These are phyloP conservation scores for Saccharomycopsis olivae DNA, from an alignment of 805 yeast genomes.

Conservation along the genomic window DNA sequence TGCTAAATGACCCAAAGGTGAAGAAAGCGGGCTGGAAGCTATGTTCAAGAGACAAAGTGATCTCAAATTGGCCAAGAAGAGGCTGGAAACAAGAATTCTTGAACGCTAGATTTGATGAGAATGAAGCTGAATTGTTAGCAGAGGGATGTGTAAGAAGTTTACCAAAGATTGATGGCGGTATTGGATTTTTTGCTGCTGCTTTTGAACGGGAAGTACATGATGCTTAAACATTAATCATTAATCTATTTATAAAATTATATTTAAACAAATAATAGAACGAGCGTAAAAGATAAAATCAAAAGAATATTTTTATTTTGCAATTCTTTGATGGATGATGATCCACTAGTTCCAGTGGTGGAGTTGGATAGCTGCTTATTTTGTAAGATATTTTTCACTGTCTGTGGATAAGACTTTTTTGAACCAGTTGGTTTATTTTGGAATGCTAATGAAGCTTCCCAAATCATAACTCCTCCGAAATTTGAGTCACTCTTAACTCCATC, in stretches of 20 bases:
- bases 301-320: neutral
- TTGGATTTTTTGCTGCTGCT: slow-evolving; percentile 94
- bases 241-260: too few species aligned
- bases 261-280: neutral
- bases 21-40: slow-evolving; percentile 67
- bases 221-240: neutral
- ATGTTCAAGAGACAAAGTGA: slow-evolving; percentile 46
- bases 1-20: slow-evolving; percentile 58
- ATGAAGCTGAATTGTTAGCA: slow-evolving; percentile 46
- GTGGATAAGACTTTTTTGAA: slow-evolving; percentile 9
- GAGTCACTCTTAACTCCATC: neutral
- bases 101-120: slow-evolving; percentile 32
- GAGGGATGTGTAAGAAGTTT: slow-evolving; percentile 79
- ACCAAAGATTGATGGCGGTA: slow-evolving; percentile 93
- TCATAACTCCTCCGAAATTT: slow-evolving; percentile 16
- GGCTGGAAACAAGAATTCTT: slow-evolving; percentile 66
- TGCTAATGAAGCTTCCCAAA: slow-evolving; percentile 18
- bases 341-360: too few species aligned
- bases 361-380: too few species aligned
- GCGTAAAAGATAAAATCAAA: neutral
- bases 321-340: too few species aligned
- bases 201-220: slow-evolving; percentile 40
- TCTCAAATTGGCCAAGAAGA: slow-evolving; percentile 81
- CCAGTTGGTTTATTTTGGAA: slow-evolving; percentile 13
- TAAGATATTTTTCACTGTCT: slow-evolving; percentile 11